Evolutionary conservation across 1,139 yeast species (phyloP).

Genomic region (Debaryomycetaceae sp.): DNA sequence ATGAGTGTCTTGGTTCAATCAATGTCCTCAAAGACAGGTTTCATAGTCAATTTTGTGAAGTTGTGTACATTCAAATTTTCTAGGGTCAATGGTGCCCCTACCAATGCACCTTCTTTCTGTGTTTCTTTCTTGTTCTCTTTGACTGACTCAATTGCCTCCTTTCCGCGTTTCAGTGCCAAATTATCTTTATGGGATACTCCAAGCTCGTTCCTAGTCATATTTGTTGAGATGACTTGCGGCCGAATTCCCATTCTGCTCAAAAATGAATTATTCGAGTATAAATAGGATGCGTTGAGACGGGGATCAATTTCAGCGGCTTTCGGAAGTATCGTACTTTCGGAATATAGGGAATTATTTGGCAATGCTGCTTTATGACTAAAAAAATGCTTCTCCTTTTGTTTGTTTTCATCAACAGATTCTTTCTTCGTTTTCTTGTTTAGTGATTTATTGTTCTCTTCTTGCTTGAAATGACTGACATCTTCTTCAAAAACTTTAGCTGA

Average conservation of each 20-base stretch:
- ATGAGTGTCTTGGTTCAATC: too few species aligned
- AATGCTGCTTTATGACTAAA: conserved; percentile 25
- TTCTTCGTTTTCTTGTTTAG: conserved; percentile 5
- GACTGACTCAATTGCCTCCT: neutral
- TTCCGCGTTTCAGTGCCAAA: neutral
- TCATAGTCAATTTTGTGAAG: conserved; percentile 15
- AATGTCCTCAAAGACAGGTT: conserved; percentile 18
- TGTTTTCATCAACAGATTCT: conserved; percentile 6
- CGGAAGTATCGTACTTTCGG: conserved; percentile 30
- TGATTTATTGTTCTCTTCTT: conserved; percentile 14
- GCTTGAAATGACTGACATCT: conserved; percentile 41
- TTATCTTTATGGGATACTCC: conserved; percentile 2
- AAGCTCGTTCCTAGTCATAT: conserved; percentile 7
- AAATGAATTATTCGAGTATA: conserved; percentile 34
- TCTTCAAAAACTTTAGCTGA: conserved; percentile 50
- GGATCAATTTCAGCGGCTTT: conserved; percentile 17
- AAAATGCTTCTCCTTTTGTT: conserved; percentile 14
- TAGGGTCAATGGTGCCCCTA: conserved; percentile 24
- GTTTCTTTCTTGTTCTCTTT: conserved; percentile 4
- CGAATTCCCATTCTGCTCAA: conserved; percentile 40
- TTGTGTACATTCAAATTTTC: conserved; percentile 33
- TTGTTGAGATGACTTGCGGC: conserved; percentile 40
- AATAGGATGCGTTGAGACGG: conserved; percentile 21
- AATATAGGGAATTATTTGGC: conserved; percentile 33
- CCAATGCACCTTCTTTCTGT: conserved; percentile 12